Conservation (phyloP, 208 protist species). For the Acanthamoeba healyi region DNA sequence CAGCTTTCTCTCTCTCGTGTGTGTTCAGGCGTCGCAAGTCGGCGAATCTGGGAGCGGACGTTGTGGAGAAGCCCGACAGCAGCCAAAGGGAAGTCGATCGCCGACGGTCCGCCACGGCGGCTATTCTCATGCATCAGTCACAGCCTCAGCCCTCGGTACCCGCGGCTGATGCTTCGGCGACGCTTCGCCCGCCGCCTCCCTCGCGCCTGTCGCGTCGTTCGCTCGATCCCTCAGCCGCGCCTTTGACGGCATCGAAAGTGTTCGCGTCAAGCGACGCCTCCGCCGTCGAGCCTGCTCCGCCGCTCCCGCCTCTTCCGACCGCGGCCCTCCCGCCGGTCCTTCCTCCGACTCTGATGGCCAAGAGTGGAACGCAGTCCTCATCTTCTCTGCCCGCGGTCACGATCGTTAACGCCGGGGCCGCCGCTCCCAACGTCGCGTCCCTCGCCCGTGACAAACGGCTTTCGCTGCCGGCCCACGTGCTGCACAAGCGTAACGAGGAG, state of each 20-base stretch:
- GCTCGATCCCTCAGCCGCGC: neutral
- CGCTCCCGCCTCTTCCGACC: conserved; percentile 14
- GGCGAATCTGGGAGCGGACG: neutral
- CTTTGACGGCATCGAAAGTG: neutral
- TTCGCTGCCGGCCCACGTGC: neutral
- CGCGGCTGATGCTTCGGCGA: neutral
- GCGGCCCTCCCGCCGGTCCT: neutral
- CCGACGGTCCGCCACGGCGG: neutral
- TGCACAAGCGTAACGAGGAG: neutral
- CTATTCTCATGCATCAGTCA: neutral
- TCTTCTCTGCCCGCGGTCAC: no score
- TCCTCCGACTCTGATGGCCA: neutral
- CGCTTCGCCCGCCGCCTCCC: neutral
- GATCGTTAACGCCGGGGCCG: no score
- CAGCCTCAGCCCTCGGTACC: neutral
- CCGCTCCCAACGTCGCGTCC: no score
- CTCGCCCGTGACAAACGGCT: neutral
- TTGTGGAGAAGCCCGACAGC: neutral
- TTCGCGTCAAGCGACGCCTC: neutral
- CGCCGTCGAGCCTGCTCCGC: neutral
- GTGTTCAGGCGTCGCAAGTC: conserved; percentile 19
- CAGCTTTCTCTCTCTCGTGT: neutral
- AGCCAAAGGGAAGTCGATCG: neutral
- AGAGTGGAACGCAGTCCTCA: no score
- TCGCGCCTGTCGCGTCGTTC: neutral